Evolutionary conservation across 805 yeast genomes (phyloP).

Genomic region (Candida tallmaniae): DNA sequence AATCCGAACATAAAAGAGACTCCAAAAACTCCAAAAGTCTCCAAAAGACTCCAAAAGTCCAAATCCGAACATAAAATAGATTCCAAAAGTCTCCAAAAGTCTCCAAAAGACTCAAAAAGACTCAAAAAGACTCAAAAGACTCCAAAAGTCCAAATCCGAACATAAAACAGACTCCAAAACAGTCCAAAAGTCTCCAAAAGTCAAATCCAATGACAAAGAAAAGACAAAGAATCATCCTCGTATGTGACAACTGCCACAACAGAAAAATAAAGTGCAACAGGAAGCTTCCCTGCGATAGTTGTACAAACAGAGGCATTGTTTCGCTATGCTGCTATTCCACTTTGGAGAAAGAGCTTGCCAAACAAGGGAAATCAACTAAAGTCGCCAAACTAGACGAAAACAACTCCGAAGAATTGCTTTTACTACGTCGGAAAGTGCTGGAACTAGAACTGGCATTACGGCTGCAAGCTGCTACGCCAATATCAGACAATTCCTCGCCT

Average conservation of each 20-base stretch:
- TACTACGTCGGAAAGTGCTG: slow-evolving; percentile 4
- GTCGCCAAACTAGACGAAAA: slow-evolving; percentile 2
- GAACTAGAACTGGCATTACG: slow-evolving; percentile 6
- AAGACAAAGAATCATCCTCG: slow-evolving; percentile 40
- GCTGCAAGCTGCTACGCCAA: background rate
- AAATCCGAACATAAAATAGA: no score
- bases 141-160: no score
- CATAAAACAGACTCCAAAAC: no score
- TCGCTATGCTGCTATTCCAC: slow-evolving; percentile 10
- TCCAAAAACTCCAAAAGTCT: no score
- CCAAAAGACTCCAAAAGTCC: no score
- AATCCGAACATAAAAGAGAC: no score
- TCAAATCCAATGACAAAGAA: slow-evolving; percentile 13
- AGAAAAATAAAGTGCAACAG: slow-evolving; percentile 43
- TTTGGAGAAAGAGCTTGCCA: slow-evolving; percentile 12
- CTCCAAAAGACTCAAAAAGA: no score
- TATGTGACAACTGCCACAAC: slow-evolving; percentile 45
- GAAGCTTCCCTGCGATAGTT: slow-evolving; percentile 26
- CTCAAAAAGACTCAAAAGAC: no score
- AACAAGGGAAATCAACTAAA: slow-evolving; percentile 11
- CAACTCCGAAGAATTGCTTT: slow-evolving; percentile 1
- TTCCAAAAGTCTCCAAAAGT: no score
- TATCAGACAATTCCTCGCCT: background rate
- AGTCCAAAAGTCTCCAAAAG: no score
- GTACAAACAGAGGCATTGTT: slow-evolving; percentile 12